Base-by-base conservation (phyloP, 169 alveolate species). In the Babesia sp. region DNA sequence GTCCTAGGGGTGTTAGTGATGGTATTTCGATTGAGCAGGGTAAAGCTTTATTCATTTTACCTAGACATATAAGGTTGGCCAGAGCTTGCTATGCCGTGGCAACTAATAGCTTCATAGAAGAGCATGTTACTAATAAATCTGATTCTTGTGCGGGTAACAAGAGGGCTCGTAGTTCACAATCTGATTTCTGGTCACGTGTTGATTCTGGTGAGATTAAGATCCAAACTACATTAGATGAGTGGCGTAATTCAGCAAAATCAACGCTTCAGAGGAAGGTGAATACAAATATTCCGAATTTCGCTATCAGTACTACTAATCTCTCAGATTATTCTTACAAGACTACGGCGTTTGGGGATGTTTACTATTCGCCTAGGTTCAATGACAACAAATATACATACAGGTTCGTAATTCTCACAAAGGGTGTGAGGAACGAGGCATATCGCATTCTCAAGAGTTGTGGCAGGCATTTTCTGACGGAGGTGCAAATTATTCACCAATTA, bases 341-440 rank as follows among this genome's bases (percentile, higher is more conserved):
- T 6, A 81, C 89, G 36, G 60, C 79, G 18, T 81, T 45, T 56
- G 96, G 96, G 26, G 94, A 90, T 34, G 96, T 91, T 12, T 90
- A 91, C 71, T 91, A 91, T 73, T 91, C 96, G 28, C 94, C 96
- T 5, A 70, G 93, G 44, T 91, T 85, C 64, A 72, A 84, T 48
- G 96, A 91, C 72, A 90, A 90, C 79, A 85, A 92, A 54, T 91
- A 91, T 55, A 84, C 78, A 12, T 91, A 91, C 58, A 92, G 96
- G 7, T 92, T 87, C 54, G 91, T 91, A 36, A 83, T 91, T 11
- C 86, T 91, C 55, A 80, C 95, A 22, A 84, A 74, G 51, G 91
- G 92, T n/a, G 96, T 91, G 14, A 81, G 90, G 33, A 90, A 85
- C 34, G 92, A 88, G 74, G 96, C 96, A 18, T 91, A 90, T 48